Evolutionary conservation across 805 yeast species (phyloP).

Genomic region (Candida namnaoensis): DNA sequence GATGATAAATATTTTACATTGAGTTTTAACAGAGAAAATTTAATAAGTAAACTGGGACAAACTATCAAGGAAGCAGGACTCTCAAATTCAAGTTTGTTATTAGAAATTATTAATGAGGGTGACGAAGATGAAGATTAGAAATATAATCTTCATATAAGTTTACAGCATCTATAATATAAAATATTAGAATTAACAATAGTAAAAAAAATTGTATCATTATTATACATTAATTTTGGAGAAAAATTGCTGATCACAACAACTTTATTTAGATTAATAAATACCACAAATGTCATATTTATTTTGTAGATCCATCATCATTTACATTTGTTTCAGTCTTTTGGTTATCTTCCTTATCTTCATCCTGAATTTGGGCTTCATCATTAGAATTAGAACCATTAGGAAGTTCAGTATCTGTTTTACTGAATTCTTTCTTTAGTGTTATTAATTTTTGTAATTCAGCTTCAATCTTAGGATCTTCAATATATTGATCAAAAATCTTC

Average conservation of each 20-base stretch:
- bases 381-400: too few species aligned
- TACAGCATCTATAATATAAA: neutral
- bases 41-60: slow-evolving; percentile 41
- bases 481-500: slow-evolving; percentile 27
- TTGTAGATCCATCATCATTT: too few species aligned
- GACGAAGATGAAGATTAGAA: slow-evolving; percentile 1
- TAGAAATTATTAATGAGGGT: slow-evolving; percentile 34
- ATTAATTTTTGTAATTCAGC: slow-evolving; percentile 28
- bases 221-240: too few species aligned
- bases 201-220: too few species aligned
- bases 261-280: too few species aligned
- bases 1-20: slow-evolving; percentile 42
- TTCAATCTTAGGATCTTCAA: slow-evolving; percentile 30
- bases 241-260: too few species aligned
- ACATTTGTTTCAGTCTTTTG: too few species aligned
- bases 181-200: too few species aligned
- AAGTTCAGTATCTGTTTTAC: slow-evolving; percentile 3
- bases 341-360: too few species aligned
- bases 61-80: slow-evolving; percentile 71
- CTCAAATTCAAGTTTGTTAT: slow-evolving; percentile 69
- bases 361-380: too few species aligned
- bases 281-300: too few species aligned
- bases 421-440: slow-evolving; percentile 24
- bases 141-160: neutral
- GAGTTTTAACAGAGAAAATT: slow-evolving; percentile 47